phyloP scores from a whole-genome alignment of 225 moss, liverwort and hornwort genomes.

The Pseudisothecium myosuroides region DNA sequence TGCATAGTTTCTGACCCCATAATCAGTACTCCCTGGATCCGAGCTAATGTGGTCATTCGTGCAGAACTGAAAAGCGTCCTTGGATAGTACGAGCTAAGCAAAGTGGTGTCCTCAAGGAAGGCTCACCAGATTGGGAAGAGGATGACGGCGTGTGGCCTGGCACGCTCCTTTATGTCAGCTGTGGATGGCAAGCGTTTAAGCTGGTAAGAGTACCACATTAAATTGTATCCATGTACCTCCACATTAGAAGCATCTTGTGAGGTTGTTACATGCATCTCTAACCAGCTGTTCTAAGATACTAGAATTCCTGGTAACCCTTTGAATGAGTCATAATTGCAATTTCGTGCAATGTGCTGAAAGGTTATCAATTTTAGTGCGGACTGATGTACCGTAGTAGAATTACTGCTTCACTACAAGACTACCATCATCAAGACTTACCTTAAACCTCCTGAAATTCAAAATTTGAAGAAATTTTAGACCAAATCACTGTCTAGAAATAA shows the following conservation, averaged over 20 bases:
- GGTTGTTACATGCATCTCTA: neutral
- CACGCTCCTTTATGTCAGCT: constrained; percentile 88
- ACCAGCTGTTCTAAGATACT: neutral
- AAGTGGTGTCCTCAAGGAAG: constrained; percentile 48
- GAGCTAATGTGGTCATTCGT: neutral
- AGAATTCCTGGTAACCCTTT: neutral
- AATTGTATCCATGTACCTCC: neutral
- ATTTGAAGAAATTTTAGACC: neutral
- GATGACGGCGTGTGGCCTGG: constrained; percentile 60
- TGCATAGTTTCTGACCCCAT: neutral
- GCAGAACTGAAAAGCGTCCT: constrained; percentile 86
- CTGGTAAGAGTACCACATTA: constrained; percentile 20
- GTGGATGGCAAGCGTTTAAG: constrained; percentile 97
- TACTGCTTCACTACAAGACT: neutral
- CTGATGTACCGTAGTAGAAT: neutral
- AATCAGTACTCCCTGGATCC: neutral
- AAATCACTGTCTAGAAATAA: neutral
- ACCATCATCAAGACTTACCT: neutral
- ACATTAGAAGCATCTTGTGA: neutral
- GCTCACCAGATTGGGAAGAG: constrained; percentile 33
- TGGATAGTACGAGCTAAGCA: constrained; percentile 82
- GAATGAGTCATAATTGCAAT: neutral
- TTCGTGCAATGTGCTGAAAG: neutral
- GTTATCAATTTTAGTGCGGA: neutral
- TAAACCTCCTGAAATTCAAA: neutral